These are phyloP conservation scores for Ambrosia artemisiifolia DNA, from an alignment of 129 eudicot genomes.

Conservation along the genomic window DNA sequence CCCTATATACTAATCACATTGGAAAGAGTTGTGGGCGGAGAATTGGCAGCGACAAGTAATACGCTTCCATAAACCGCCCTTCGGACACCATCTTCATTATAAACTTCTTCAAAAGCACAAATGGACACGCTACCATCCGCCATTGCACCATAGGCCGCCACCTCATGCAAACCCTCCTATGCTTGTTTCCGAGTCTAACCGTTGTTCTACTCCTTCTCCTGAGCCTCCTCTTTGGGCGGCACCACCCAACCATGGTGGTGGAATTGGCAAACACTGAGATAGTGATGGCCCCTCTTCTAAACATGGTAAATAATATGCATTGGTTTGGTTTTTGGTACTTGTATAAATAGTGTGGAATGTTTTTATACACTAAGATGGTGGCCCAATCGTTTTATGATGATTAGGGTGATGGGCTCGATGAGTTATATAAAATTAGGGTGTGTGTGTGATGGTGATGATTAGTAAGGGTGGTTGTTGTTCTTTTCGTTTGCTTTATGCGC, in stretches of 20 bases:
- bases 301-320: slow-evolving; percentile 16
- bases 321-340: neutral
- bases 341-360: slow-evolving; percentile 22
- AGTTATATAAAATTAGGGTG: slow-evolving; percentile 20
- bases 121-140: slow-evolving; percentile 44
- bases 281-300: slow-evolving; percentile 40
- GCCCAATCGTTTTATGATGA: slow-evolving; percentile 22
- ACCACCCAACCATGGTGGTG: slow-evolving; percentile 58
- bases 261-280: slow-evolving; percentile 50
- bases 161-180: slow-evolving; percentile 43
- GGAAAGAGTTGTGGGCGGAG: slow-evolving; percentile 69
- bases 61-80: slow-evolving; percentile 46
- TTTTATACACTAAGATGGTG: slow-evolving; percentile 20
- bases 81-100: slow-evolving; percentile 37
- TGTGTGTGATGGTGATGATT: slow-evolving; percentile 51
- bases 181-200: slow-evolving; percentile 43
- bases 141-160: slow-evolving; percentile 47
- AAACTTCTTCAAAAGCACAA: slow-evolving; percentile 44
- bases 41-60: slow-evolving; percentile 42
- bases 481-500: slow-evolving; percentile 10
- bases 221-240: slow-evolving; percentile 41
- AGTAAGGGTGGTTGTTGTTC: slow-evolving; percentile 4
- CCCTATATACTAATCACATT: slow-evolving; percentile 16
- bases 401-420: slow-evolving; percentile 37
- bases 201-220: slow-evolving; percentile 36